Conservation (phyloP, 345 rosid species). For the Citrus medica region DNA sequence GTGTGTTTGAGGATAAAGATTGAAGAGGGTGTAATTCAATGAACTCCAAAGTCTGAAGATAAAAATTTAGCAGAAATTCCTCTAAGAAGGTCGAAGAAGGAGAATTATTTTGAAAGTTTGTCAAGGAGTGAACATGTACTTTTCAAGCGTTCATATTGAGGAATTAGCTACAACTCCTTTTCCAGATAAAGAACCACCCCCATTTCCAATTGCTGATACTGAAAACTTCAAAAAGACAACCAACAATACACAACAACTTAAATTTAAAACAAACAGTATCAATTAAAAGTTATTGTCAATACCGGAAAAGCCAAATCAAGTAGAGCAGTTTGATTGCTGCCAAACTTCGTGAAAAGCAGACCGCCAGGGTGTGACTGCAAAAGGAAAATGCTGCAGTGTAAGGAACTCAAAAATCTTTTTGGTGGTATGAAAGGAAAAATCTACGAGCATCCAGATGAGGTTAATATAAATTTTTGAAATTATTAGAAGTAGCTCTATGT, state of each 20-base stretch:
- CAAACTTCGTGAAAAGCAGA: slow-evolving; percentile 78
- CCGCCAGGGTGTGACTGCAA: slow-evolving; percentile 92
- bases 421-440: not conserved
- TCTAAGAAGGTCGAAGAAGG: not conserved
- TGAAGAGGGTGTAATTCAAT: not conserved
- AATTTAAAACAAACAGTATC: not conserved
- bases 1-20: not conserved
- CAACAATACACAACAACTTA: not conserved
- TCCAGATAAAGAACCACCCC: not conserved
- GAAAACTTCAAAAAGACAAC: not conserved
- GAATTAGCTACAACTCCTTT: not conserved
- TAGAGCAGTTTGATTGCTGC: slow-evolving; percentile 80
- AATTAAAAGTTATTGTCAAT: slow-evolving; percentile 11
- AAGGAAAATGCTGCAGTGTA: slow-evolving; percentile 14
- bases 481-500: not conserved
- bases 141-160: not conserved
- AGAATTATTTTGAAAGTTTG: not conserved
- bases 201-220: not conserved
- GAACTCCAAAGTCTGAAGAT: not conserved
- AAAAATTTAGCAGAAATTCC: not conserved
- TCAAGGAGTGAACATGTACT: not conserved
- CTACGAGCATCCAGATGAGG: not conserved
- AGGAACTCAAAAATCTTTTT: not conserved
- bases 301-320: slow-evolving; percentile 92
- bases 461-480: not conserved